phyloP scores from a whole-genome alignment of 2,329 filamentous ascomycete species.

The Arthrobotrys conoides region DNA sequence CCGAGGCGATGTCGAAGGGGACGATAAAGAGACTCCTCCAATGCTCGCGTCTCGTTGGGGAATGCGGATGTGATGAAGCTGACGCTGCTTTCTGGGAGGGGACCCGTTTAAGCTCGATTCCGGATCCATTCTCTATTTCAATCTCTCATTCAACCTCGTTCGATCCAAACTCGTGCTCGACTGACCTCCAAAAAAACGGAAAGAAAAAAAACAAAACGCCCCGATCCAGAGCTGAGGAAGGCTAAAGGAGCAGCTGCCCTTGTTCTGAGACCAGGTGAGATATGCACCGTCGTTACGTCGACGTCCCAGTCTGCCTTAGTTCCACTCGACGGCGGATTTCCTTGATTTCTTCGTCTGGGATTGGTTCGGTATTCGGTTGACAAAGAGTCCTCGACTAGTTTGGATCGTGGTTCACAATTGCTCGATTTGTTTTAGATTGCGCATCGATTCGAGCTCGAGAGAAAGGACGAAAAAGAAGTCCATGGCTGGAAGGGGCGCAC shows the following conservation, averaged over 20 bases:
- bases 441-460: slow-evolving; percentile 6
- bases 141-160: slow-evolving; percentile 23
- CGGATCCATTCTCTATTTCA: slow-evolving; percentile 38
- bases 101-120: neutral
- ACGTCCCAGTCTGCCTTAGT: slow-evolving; percentile 32
- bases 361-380: slow-evolving; percentile 57
- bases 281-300: slow-evolving; percentile 49
- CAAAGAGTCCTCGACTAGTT: slow-evolving; percentile 41
- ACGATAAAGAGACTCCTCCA: slow-evolving; percentile 28
- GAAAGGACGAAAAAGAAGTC: slow-evolving; percentile 22
- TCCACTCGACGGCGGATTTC: slow-evolving; percentile 29
- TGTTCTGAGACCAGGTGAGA: slow-evolving; percentile 48
- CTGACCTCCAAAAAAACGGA: slow-evolving; percentile 16
- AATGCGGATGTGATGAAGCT: slow-evolving; percentile 50
- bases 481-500: slow-evolving; percentile 31
- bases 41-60: slow-evolving; percentile 59
- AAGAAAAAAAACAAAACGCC: slow-evolving; percentile 15
- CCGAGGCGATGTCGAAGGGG: slow-evolving; percentile 13
- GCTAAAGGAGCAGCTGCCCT: slow-evolving; percentile 24
- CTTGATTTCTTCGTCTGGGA: slow-evolving; percentile 52
- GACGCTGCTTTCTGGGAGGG: slow-evolving; percentile 26
- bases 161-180: slow-evolving; percentile 13
- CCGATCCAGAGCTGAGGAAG: slow-evolving; percentile 30
- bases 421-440: slow-evolving; percentile 58
- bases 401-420: slow-evolving; percentile 44